phyloP scores from a whole-genome alignment of 2,329 filamentous ascomycete genomes.

The Aspergillus unguis region DNA sequence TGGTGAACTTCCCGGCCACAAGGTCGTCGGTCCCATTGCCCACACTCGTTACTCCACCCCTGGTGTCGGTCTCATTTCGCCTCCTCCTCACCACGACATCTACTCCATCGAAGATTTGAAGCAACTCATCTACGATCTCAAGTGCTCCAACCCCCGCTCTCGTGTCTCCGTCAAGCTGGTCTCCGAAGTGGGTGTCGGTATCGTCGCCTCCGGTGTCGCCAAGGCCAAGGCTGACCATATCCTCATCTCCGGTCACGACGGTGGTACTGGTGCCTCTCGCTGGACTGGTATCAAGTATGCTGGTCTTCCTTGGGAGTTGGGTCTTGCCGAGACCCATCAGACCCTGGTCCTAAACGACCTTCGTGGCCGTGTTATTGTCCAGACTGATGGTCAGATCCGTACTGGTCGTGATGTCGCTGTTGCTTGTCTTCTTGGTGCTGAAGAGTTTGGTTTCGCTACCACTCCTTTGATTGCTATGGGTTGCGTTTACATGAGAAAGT shows the following conservation, averaged over 20 bases:
- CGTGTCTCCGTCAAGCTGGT: conserved; percentile 96
- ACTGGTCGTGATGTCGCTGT: conserved; percentile 93
- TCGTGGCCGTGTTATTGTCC: conserved; percentile 89
- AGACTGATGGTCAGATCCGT: conserved; percentile 91
- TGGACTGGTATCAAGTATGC: conserved; percentile 99
- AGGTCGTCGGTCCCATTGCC: conserved; percentile 90
- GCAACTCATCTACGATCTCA: conserved; percentile 95
- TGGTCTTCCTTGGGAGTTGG: conserved; percentile 92
- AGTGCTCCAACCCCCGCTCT: conserved; percentile 89
- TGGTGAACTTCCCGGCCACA: conserved; percentile 94
- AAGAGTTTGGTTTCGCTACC: conserved; percentile 96
- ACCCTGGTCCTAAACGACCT: conserved; percentile 94
- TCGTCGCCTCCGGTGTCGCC: conserved; percentile 93
- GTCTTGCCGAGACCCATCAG: conserved; percentile 95
- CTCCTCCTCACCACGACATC: conserved; percentile 95
- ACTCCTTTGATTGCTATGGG: conserved; percentile 95
- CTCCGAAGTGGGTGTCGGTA: conserved; percentile 94
- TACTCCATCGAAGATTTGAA: conserved; percentile 98
- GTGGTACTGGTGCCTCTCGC: conserved; percentile 91
- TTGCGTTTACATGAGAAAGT: conserved; percentile 80
- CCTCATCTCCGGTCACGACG: conserved; percentile 92
- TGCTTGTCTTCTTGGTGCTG: conserved; percentile 91
- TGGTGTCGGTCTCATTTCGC: conserved; percentile 92
- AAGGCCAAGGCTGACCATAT: conserved; percentile 98
- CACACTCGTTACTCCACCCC: conserved; percentile 94